Percentiles rank a stretch among this genome's conserved stretches.
These are phyloP conservation scores for Aotearoamyces nothofagi DNA, from an alignment of 2,329 filamentous ascomycete genomes.

Conservation along the genomic window DNA sequence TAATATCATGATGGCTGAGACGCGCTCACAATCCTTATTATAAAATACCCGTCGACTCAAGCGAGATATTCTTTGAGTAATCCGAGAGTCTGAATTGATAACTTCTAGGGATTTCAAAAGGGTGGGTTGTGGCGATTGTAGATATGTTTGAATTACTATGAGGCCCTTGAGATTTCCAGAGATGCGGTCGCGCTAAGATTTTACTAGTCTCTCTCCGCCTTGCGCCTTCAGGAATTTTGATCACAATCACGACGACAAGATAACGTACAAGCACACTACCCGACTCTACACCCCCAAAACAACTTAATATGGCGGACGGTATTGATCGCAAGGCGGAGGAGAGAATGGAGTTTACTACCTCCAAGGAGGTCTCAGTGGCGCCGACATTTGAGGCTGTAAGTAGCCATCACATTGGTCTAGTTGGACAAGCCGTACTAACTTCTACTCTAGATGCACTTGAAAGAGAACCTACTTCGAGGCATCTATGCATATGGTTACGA, in stretches of 20 bases:
- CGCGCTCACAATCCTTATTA: neutral
- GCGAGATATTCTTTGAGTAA: neutral
- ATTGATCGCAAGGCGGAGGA: constrained; percentile 90
- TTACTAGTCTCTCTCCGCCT: constrained; percentile 3
- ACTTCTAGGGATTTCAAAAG: too few species aligned
- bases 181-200: constrained; percentile 1
- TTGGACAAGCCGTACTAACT: constrained; percentile 3
- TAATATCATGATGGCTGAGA: constrained; percentile 46
- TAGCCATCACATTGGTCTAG: constrained; percentile 50
- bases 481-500: constrained; percentile 99
- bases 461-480: constrained; percentile 88
- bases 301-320: constrained; percentile 59
- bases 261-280: too few species aligned
- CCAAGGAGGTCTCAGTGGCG: constrained; percentile 91
- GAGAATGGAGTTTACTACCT: constrained; percentile 95
- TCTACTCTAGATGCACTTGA: too few species aligned
- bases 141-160: too few species aligned
- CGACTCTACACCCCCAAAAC: constrained; percentile 1
- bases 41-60: too few species aligned
- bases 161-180: too few species aligned
- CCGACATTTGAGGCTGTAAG: constrained; percentile 63
- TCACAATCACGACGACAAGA: too few species aligned
- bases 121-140: too few species aligned
- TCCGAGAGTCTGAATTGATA: too few species aligned
- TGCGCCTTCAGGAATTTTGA: too few species aligned